Percentiles rank a stretch among this genome's conserved stretches.
These are phyloP conservation scores for Triticum dicoccoides DNA, from an alignment of 176 grass and related monocot species.

Conservation along the genomic window DNA sequence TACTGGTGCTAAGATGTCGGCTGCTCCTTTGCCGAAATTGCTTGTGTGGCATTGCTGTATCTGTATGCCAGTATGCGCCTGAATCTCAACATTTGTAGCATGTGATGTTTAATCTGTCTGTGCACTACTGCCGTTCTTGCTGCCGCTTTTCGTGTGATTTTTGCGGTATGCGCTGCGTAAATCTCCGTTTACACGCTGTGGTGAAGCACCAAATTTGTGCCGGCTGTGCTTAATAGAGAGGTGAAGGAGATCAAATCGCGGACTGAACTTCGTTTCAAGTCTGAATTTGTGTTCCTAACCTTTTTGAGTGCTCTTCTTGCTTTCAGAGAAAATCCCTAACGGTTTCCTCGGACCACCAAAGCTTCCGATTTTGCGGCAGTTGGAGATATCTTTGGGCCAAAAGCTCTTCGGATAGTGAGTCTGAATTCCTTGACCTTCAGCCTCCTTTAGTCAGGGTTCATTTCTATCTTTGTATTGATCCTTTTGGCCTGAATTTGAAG, in stretches of 20 bases:
- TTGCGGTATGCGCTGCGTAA: neutral
- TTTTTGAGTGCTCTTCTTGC: neutral
- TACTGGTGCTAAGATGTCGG: neutral
- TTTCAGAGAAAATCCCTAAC: slow-evolving; percentile 12
- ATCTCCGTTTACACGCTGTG: neutral
- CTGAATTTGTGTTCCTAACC: neutral
- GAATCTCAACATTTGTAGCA: neutral
- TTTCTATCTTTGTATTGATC: neutral
- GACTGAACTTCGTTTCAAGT: neutral
- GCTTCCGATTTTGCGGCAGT: neutral
- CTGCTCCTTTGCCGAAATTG: slow-evolving; percentile 5
- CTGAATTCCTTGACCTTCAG: neutral
- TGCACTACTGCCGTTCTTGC: neutral
- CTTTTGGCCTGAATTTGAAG: neutral
- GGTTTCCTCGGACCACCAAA: neutral
- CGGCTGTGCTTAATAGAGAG: neutral
- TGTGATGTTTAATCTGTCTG: neutral
- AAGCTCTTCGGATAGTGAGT: neutral
- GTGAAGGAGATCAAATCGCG: neutral
- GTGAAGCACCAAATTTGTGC: neutral
- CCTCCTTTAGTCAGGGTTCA: neutral
- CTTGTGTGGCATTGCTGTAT: neutral
- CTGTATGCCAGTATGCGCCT: neutral
- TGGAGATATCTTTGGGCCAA: neutral
- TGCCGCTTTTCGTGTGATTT: neutral